Percentiles rank a stretch among this genome's conserved stretches.
phyloP scores from a whole-genome alignment of 768 basidiomycete genomes.

The Mycena rebaudengoi region DNA sequence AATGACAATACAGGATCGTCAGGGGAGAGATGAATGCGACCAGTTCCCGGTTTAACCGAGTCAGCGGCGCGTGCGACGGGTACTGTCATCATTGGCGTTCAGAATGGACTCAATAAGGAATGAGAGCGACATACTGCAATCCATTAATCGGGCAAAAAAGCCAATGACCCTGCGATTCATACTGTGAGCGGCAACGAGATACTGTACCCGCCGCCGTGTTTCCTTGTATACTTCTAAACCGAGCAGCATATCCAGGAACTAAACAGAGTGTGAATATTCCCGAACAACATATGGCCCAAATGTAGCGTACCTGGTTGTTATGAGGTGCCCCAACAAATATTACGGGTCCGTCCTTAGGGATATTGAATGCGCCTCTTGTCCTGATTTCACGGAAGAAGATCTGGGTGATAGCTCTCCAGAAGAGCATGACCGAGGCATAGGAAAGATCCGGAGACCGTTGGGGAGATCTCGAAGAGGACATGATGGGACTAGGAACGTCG shows the following conservation, averaged over 20 bases:
- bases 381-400: conserved; percentile 98
- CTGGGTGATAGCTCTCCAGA: conserved; percentile 87
- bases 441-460: conserved; percentile 20
- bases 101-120: neutral
- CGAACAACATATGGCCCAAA: conserved; percentile 2
- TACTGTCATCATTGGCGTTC: conserved; percentile 49
- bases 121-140: conserved; percentile 56
- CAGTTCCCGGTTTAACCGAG: conserved; percentile 77
- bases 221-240: conserved; percentile 88
- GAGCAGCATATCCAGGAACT: conserved; percentile 93
- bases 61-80: conserved; percentile 95
- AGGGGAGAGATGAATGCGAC: conserved; percentile 72
- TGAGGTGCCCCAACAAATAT: conserved; percentile 96
- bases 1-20: conserved; percentile 84
- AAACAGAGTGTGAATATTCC: conserved; percentile 18
- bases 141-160: conserved; percentile 82
- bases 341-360: conserved; percentile 88
- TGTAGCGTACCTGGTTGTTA: conserved; percentile 76
- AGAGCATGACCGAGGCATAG: conserved; percentile 82
- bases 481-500: neutral
- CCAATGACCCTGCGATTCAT: conserved; percentile 84
- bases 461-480: neutral
- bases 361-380: conserved; percentile 93
- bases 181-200: conserved; percentile 90
- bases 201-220: conserved; percentile 81